Base-by-base conservation (phyloP, 2,329 filamentous ascomycete genomes). In the Aspergillus sp. region DNA sequence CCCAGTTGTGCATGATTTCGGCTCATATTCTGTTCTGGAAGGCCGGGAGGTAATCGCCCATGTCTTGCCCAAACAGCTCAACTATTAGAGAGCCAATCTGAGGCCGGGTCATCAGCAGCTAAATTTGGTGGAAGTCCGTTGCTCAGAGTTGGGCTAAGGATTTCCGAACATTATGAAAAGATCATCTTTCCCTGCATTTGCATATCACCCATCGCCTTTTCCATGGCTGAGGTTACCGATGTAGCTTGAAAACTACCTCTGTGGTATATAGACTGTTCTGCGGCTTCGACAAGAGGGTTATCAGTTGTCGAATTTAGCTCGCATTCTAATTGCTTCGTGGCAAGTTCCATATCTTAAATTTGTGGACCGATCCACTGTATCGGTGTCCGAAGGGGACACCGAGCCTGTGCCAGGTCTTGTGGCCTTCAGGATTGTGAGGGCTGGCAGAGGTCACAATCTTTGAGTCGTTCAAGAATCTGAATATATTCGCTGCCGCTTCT, bases 211-310 rank as follows among this genome's bases (percentile, higher is more conserved):
- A 79, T 74, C 0, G 72, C 71, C 67, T 87, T 87, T 57, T 87
- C 85, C 75, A 83, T 83, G 1, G 84, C 83, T 0, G 83, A 83
- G 0, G 85, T 87, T 11, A 88, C 70, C 1, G 78, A 71, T 7
- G 73, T 72, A 0, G 85, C 86, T 64, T 88, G 85, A 65, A 88
- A 88, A 64, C 88, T 88, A 25, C 83, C 85, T 2, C 85, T 85
- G 50, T 84, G 80, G 49, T 83, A 75, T 17, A 86, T 69, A 7
- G 71, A 62, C 88, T 86, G 1, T 77, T 72, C 0, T 70, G 64
- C 0, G 88, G 62, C 62, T 3, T 41, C 38, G 5, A 41, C 9
- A 11, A 41, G 16, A 4, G 38, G 38, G 11, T 41, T 41, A 16
- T 41, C 38, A 4, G 38, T 41, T 11, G 38, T 41, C 3, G 38